Evolutionary conservation across 179 eudicot species (phyloP), one percentile per base, ranked within the genome.

Genomic region (Beta macrorhiza): DNA sequence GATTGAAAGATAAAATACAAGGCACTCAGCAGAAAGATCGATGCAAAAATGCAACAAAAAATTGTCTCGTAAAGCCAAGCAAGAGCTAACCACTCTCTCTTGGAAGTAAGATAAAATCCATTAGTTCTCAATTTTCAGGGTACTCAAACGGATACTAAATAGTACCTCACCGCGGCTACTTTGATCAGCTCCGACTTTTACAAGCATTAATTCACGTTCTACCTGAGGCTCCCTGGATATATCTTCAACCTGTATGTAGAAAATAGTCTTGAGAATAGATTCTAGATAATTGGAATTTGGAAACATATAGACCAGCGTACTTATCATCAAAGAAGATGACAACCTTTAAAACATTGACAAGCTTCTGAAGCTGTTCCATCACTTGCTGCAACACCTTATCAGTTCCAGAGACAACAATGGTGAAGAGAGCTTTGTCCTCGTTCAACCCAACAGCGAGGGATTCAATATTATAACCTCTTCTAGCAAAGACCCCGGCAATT

Each of bases 371-470:
- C 79, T 95, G 99, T 75, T 93, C 98, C 58, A 88, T 90, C 77
- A 93, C 98, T 92, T 93, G 98, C 78, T 84, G 91, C 84, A 95
- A 74, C 75, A 91, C 90, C 49, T 86, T 91, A 59, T 95, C 97
- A 51, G 95, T 92, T 76, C 99, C 99, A 85, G 88, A 90, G 32
- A 95, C 99, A 79, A 93, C 99, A 80, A 95, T 89, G 20, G 98
- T 93, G 79, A 95, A 95, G 25, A 95, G 92, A 83, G 99, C 99
- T 87, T 89, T 95, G 86, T 95, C 99, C 83, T 90, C 91, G 87
- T 92, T 95, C 82, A 93, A 84, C 79, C 99, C 99, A 87, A 95
- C 99, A 82, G 99, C 99, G 79, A 95, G 99, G 13, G 99, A 93
- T 86, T 95, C 99, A 37, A 95, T 95, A 80, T 95, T 95, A 85